A percentile compares a stretch with the other conserved stretches of the same genome.
phyloP scores from a whole-genome alignment of 2,329 filamentous ascomycete genomes.

The Geoglossum cookeanum region DNA sequence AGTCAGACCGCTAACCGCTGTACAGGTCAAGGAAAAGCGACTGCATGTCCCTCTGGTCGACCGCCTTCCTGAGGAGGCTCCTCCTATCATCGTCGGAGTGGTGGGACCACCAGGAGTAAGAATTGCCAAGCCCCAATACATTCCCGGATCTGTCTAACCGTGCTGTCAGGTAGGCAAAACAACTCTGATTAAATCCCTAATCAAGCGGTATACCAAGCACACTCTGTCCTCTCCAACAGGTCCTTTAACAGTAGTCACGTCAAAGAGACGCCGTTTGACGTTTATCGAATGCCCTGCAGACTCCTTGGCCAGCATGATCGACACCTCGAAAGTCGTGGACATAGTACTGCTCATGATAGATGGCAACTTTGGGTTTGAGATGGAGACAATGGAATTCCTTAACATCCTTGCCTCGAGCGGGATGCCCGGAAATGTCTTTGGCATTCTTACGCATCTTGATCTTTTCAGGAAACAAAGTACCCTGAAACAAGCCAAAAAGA shows the following conservation, averaged over 20 bases:
- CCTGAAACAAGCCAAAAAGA: slow-evolving; percentile 84
- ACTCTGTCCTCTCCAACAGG: slow-evolving; percentile 77
- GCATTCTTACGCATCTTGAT: slow-evolving; percentile 88
- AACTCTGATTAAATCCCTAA: slow-evolving; percentile 82
- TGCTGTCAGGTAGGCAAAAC: slow-evolving; percentile 53
- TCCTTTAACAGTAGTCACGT: slow-evolving; percentile 88
- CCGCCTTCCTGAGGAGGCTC: slow-evolving; percentile 84
- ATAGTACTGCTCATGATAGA: slow-evolving; percentile 97
- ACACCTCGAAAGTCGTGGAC: slow-evolving; percentile 90
- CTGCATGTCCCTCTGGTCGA: slow-evolving; percentile 94
- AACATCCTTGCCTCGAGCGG: slow-evolving; percentile 84
- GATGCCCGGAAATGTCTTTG: slow-evolving; percentile 98
- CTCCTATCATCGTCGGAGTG: slow-evolving; percentile 79
- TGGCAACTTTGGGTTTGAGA: slow-evolving; percentile 96
- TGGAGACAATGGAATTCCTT: slow-evolving; percentile 99
- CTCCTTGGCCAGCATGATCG: slow-evolving; percentile 88
- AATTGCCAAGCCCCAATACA: background rate
- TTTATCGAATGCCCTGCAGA: slow-evolving; percentile 93
- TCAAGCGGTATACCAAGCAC: slow-evolving; percentile 90
- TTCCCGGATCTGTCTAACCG: background rate
- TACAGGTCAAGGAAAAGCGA: slow-evolving; percentile 78
- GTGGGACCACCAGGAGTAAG: slow-evolving; percentile 79
- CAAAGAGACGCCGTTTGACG: slow-evolving; percentile 83
- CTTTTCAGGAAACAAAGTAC: slow-evolving; percentile 87
- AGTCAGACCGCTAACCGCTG: background rate